Conservation (phyloP, 129 eudicot species). For the Saposhnikovia divaricata region DNA sequence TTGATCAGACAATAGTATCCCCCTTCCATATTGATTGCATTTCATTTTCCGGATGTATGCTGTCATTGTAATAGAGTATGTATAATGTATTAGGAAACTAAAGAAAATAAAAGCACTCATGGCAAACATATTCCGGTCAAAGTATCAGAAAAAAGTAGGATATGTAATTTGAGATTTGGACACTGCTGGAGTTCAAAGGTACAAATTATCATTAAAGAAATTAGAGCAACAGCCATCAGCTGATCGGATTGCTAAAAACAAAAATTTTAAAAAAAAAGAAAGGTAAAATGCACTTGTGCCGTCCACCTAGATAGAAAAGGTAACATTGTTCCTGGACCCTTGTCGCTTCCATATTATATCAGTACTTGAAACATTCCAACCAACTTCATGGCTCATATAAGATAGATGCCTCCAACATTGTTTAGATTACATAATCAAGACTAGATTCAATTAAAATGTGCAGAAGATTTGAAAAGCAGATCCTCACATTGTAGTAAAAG, state of each 20-base stretch:
- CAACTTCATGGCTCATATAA: neutral
- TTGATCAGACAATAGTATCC: no score
- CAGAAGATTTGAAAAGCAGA: conserved; percentile 1
- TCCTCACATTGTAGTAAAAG: neutral
- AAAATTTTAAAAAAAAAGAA: no score
- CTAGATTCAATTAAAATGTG: neutral
- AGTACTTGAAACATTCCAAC: neutral
- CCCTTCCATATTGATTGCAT: no score
- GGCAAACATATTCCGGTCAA: neutral
- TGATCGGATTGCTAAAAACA: neutral
- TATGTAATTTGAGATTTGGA: neutral
- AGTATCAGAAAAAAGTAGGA: neutral
- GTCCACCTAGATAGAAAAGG: neutral
- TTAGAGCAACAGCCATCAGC: neutral
- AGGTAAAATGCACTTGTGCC: neutral
- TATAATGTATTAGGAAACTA: neutral
- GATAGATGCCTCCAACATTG: neutral
- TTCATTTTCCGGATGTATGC: no score
- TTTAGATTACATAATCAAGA: neutral
- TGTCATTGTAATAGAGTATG: no score
- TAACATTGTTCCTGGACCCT: neutral
- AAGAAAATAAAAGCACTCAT: neutral
- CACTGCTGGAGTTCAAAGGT: neutral
- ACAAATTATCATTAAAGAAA: neutral
- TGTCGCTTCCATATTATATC: neutral